These are phyloP conservation scores for Aspergillus sp. DNA, from an alignment of 2,329 filamentous ascomycete genomes.

Conservation along the genomic window DNA sequence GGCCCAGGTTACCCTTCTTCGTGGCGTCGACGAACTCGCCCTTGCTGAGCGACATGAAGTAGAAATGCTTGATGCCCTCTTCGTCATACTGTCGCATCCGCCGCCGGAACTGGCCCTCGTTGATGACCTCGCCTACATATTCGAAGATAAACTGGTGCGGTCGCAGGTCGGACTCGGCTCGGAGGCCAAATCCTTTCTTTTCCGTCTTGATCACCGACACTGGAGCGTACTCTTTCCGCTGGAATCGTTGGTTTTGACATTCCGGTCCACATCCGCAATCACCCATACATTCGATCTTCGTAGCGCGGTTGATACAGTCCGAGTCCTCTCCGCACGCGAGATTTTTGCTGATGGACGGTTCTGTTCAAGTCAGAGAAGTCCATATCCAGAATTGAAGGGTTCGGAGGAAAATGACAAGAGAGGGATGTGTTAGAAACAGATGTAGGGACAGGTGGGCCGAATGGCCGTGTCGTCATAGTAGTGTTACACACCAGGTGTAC, in stretches of 20 bases:
- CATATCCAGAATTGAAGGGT: neutral
- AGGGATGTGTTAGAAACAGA: too few species aligned
- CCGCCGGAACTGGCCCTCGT: conserved; percentile 81
- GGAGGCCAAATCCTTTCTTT: conserved; percentile 93
- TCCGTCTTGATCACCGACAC: conserved; percentile 97
- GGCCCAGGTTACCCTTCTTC: conserved; percentile 89
- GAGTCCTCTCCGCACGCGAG: conserved; percentile 91
- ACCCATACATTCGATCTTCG: conserved; percentile 91
- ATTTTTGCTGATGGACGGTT: conserved; percentile 58
- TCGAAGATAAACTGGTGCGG: conserved; percentile 94
- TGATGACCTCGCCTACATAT: conserved; percentile 98
- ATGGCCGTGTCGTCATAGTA: too few species aligned
- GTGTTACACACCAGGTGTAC: too few species aligned
- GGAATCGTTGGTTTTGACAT: conserved; percentile 94
- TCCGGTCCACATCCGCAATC: conserved; percentile 82
- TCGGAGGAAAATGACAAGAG: neutral
- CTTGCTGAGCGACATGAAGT: conserved; percentile 98
- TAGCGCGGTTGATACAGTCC: conserved; percentile 97
- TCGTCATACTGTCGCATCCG: conserved; percentile 93
- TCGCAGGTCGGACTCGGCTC: conserved; percentile 72
- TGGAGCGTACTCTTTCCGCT: conserved; percentile 81
- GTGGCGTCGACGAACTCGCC: conserved; percentile 97
- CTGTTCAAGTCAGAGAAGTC: conserved; percentile 31
- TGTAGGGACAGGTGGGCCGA: too few species aligned
- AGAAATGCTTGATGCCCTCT: conserved; percentile 98